Conservation (phyloP, 257 asterid species). For the Paraleonurus japonicus region DNA sequence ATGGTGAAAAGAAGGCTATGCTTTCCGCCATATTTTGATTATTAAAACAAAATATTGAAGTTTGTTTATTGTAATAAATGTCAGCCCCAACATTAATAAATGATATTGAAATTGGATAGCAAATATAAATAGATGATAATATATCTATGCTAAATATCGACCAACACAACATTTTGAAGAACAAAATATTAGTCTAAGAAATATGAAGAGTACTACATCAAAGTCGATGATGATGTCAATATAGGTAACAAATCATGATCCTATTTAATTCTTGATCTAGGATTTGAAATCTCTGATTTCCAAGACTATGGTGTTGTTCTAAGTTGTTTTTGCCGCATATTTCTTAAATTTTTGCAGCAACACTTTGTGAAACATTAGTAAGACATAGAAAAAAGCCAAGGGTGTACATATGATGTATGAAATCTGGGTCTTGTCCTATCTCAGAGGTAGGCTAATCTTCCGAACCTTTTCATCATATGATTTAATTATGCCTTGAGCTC, state of each 20-base stretch:
- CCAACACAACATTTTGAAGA: no score
- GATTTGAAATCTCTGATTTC: neutral
- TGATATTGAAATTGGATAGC: no score
- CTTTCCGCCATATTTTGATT: no score
- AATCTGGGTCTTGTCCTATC: constrained; percentile 94
- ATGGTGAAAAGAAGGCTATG: no score
- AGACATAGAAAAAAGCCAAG: constrained; percentile 66
- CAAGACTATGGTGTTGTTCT: neutral
- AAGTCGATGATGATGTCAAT: constrained; percentile 93
- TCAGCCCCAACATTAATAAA: no score
- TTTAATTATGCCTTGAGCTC: neutral
- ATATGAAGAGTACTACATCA: constrained; percentile 89
- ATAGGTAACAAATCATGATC: constrained; percentile 50
- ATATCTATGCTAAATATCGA: no score
- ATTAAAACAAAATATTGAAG: no score
- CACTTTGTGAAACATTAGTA: constrained; percentile 75
- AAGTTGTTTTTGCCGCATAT: neutral
- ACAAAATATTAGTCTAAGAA: no score
- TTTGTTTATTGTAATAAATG: no score
- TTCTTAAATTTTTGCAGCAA: constrained; percentile 51
- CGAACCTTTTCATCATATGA: neutral
- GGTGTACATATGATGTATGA: constrained; percentile 87
- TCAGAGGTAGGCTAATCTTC: constrained; percentile 52
- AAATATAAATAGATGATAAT: no score
- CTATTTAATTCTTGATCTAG: neutral